phyloP scores from a whole-genome alignment of 345 rosid species.

The Luvunga scandens region DNA sequence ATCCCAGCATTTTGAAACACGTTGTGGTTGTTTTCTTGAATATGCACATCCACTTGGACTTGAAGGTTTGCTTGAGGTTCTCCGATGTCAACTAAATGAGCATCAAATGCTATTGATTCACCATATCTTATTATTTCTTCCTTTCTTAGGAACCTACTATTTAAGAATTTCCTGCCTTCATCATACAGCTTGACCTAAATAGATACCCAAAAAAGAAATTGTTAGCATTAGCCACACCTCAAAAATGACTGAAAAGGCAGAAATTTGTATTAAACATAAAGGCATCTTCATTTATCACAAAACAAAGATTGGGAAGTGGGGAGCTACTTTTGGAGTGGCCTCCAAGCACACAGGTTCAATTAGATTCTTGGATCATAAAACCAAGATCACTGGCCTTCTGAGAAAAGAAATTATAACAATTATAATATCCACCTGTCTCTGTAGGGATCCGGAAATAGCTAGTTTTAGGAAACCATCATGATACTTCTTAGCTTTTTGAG shows the following conservation, averaged over 20 bases:
- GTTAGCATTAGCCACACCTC: constrained; percentile 8
- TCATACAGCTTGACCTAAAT: constrained; percentile 57
- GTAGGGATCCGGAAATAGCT: constrained; percentile 27
- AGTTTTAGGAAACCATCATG: constrained; percentile 58
- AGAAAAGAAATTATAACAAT: background rate
- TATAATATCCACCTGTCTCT: constrained; percentile 45
- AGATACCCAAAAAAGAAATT: constrained; percentile 11
- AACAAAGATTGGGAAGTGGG: background rate
- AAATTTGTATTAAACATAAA: background rate
- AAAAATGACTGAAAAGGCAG: constrained; percentile 4
- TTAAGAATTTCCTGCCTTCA: constrained; percentile 36
- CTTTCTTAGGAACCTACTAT: constrained; percentile 47
- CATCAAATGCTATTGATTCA: constrained; percentile 37
- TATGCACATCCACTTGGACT: constrained; percentile 15
- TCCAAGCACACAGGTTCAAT: background rate
- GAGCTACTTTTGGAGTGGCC: background rate
- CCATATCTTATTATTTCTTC: constrained; percentile 47
- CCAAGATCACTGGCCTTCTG: background rate
- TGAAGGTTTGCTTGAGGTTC: constrained; percentile 34
- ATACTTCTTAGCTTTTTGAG: constrained; percentile 58
- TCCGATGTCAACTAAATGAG: constrained; percentile 51
- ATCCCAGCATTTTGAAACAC: constrained; percentile 10
- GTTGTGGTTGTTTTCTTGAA: constrained; percentile 5
- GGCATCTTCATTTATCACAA: background rate
- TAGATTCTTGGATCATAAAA: background rate